Evolutionary conservation across 116 monocot genomes (phyloP).

Genomic region (Thalassia testudinum): DNA sequence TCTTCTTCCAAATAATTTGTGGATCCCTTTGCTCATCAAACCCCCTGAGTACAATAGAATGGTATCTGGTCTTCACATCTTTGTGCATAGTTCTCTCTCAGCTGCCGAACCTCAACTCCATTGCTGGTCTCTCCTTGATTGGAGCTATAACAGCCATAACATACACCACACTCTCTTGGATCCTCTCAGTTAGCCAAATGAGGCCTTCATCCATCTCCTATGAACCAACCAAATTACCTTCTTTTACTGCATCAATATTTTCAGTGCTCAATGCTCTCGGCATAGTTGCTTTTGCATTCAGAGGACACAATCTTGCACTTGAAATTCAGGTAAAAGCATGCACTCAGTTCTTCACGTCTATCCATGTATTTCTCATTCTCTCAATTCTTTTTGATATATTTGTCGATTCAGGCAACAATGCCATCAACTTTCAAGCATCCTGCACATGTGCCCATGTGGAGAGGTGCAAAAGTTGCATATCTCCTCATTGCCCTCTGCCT

Average conservation of each 20-base stretch:
- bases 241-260: conserved; percentile 34
- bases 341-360: not conserved
- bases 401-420: conserved; percentile 59
- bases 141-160: conserved; percentile 78
- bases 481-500: conserved; percentile 69
- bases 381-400: not conserved
- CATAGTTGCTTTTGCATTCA: conserved; percentile 78
- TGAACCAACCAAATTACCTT: conserved; percentile 29
- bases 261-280: conserved; percentile 70
- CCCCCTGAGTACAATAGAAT: conserved; percentile 75
- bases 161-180: conserved; percentile 73
- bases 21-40: conserved; percentile 56
- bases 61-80: conserved; percentile 88
- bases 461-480: conserved; percentile 79
- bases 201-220: conserved; percentile 63
- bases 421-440: conserved; percentile 95
- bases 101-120: conserved; percentile 90
- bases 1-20: conserved; percentile 81
- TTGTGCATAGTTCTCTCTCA: conserved; percentile 85
- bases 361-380: too few species aligned
- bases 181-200: conserved; percentile 69
- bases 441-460: conserved; percentile 93
- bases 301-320: conserved; percentile 82
- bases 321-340: conserved; percentile 65
- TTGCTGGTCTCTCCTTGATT: conserved; percentile 83